Percentiles rank a stretch among this genome's conserved stretches.
phyloP scores from a whole-genome alignment of 345 rosid genomes.

The Trapa bicornis region DNA sequence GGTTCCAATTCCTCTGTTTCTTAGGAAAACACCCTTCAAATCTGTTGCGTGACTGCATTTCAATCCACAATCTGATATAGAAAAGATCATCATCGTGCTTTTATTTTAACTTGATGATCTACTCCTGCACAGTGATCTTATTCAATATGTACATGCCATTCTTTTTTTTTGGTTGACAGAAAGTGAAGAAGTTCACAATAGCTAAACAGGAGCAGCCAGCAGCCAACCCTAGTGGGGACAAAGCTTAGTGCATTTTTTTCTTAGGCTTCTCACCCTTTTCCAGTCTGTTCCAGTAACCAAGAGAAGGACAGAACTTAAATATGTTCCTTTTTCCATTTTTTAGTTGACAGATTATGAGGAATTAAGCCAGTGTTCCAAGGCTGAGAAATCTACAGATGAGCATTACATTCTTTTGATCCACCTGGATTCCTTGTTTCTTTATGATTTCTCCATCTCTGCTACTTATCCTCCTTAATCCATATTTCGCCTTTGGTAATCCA shows the following conservation, averaged over 20 bases:
- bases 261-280: neutral
- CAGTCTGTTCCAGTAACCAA: neutral
- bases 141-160: neutral
- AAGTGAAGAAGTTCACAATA: constrained; percentile 56
- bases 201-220: constrained; percentile 28
- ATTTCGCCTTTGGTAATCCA: neutral
- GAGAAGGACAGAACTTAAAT: neutral
- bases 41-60: neutral
- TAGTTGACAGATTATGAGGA: neutral
- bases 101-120: neutral
- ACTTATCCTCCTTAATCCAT: neutral
- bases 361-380: neutral
- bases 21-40: neutral
- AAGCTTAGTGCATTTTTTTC: constrained; percentile 16
- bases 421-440: neutral
- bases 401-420: neutral
- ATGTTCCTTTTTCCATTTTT: constrained; percentile 6
- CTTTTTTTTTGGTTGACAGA: constrained; percentile 20
- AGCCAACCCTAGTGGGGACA: constrained; percentile 25
- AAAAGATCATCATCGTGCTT: too few species aligned
- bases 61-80: neutral
- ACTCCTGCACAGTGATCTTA: neutral
- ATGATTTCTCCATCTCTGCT: neutral
- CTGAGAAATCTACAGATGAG: neutral
- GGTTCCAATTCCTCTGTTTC: neutral